These are phyloP conservation scores for Cercospora sesami DNA, from an alignment of 2,329 filamentous ascomycete genomes.

Conservation along the genomic window DNA sequence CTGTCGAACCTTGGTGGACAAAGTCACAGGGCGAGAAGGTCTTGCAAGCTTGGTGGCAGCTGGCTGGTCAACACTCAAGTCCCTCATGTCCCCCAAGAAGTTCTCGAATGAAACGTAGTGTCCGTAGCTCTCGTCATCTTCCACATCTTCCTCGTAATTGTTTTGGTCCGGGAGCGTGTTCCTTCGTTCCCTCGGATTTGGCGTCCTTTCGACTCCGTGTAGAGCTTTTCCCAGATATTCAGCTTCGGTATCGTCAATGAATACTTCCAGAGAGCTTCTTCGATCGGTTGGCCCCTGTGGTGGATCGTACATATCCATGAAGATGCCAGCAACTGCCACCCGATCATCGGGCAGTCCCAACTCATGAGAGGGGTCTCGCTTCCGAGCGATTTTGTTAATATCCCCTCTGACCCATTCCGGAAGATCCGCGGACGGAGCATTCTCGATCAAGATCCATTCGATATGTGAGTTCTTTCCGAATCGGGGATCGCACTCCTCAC, in stretches of 20 bases:
- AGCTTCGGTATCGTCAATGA: background rate
- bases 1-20: background rate
- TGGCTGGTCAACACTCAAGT: background rate
- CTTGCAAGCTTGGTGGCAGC: background rate
- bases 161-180: background rate
- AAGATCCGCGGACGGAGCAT: background rate
- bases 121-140: background rate
- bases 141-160: background rate
- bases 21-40: background rate
- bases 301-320: background rate
- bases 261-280: background rate
- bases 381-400: background rate
- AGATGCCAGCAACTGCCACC: background rate
- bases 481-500: background rate
- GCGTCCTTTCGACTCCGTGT: background rate
- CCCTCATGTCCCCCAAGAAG: background rate
- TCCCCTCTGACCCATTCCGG: background rate
- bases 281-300: background rate
- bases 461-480: background rate
- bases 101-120: background rate
- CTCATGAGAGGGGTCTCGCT: background rate
- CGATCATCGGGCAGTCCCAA: background rate
- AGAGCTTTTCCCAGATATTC: background rate
- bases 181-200: background rate
- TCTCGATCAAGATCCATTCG: background rate